Percentiles rank a stretch among this genome's conserved stretches.
phyloP scores from a whole-genome alignment of 345 rosid genomes.

The Triadica sebifera region DNA sequence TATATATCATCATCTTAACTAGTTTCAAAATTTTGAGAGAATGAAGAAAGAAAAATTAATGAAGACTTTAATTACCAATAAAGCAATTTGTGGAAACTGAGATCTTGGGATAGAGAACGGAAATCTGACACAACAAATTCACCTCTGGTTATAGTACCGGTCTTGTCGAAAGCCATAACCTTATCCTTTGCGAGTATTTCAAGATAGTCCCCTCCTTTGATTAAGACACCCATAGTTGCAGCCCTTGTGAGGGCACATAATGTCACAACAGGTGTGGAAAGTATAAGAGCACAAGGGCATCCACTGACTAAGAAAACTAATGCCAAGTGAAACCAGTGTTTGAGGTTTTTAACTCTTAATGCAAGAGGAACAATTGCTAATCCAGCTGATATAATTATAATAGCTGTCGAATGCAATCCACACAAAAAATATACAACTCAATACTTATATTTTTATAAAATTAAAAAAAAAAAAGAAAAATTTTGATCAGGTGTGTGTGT shows the following conservation, averaged over 20 bases:
- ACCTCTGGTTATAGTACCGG: conserved; percentile 85
- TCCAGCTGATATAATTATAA: conserved; percentile 51
- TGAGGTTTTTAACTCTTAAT: conserved; percentile 35
- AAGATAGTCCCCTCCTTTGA: conserved; percentile 83
- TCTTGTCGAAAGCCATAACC: conserved; percentile 80
- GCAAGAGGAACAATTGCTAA: conserved; percentile 58
- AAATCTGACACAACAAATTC: conserved; percentile 79
- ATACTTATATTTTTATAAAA: too few relatives aligned
- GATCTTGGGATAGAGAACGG: conserved; percentile 41
- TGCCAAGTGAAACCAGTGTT: conserved; percentile 72
- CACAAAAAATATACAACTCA: neutral
- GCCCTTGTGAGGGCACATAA: conserved; percentile 90
- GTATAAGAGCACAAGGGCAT: conserved; percentile 89
- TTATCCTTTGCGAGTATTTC: conserved; percentile 70
- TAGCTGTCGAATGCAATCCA: conserved; percentile 40
- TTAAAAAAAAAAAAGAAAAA: neutral
- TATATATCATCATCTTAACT: too few relatives aligned
- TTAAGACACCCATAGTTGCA: conserved; percentile 73
- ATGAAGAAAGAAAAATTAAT: neutral
- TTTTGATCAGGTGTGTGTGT: too few relatives aligned
- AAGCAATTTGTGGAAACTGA: conserved; percentile 44
- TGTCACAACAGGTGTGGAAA: conserved; percentile 89
- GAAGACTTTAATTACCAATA: conserved; percentile 49
- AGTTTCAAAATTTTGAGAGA: too few relatives aligned
- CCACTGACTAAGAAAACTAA: conserved; percentile 85